A percentile compares a stretch with the other conserved stretches of the same genome.
phyloP scores from a whole-genome alignment of 495 filamentous ascomycete species.

The Copromyces sp. region DNA sequence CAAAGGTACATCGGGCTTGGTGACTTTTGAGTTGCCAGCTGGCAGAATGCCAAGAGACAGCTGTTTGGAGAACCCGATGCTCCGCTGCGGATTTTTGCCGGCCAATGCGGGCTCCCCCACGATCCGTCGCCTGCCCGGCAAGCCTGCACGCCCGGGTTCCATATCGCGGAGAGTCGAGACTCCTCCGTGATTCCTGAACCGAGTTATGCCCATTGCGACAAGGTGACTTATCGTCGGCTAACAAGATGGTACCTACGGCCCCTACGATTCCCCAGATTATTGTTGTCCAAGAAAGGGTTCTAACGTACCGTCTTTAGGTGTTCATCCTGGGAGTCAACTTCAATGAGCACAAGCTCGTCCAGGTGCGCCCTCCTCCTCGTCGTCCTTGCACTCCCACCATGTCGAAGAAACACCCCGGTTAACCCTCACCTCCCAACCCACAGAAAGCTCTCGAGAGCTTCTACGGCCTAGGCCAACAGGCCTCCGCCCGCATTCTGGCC shows the following conservation, averaged over 20 bases:
- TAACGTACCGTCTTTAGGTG: constrained; percentile 40
- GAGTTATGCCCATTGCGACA: constrained; percentile 8
- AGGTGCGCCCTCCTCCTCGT: constrained; percentile 45
- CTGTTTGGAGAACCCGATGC: not conserved
- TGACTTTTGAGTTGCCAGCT: not conserved
- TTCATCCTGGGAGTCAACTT: constrained; percentile 81
- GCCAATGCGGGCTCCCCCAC: not conserved
- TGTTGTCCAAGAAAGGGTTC: not conserved
- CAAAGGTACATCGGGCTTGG: not conserved
- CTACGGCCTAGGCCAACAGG: constrained; percentile 74
- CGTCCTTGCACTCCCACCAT: not conserved
- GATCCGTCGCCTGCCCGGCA: not conserved
- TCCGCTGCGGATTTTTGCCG: not conserved
- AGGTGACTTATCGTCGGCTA: constrained; percentile 11
- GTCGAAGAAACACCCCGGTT: not conserved
- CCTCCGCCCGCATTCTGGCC: constrained; percentile 66
- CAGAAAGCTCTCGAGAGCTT: constrained; percentile 80
- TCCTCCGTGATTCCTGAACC: constrained; percentile 3
- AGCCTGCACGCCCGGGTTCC: not conserved
- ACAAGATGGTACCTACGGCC: constrained; percentile 20
- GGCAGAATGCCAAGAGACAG: not conserved
- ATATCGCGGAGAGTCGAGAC: not conserved
- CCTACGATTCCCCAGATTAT: not conserved
- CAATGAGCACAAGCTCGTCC: constrained; percentile 68
- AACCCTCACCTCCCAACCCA: constrained; percentile 1